These are phyloP conservation scores for Nicotiana benthamiana DNA, from an alignment of 257 asterid genomes.

Conservation along the genomic window DNA sequence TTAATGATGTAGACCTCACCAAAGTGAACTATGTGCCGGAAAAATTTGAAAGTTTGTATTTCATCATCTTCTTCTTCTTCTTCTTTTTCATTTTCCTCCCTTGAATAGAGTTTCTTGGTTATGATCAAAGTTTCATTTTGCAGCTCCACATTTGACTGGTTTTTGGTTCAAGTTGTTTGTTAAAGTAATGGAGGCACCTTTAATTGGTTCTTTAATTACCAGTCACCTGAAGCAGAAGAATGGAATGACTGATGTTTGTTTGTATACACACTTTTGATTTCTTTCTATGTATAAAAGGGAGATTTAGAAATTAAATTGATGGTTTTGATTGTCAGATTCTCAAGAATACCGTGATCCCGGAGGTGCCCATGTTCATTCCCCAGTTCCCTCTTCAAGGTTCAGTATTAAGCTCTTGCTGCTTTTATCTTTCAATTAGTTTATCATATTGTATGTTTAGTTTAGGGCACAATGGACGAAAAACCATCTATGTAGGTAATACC, in stretches of 20 bases:
- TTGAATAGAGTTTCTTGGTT: not conserved
- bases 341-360: conserved; percentile 9
- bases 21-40: not conserved
- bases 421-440: not conserved
- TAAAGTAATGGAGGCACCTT: conserved; percentile 2
- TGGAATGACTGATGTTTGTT: conserved; percentile 4
- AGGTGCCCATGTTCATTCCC: conserved; percentile 15
- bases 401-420: not conserved
- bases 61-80: not conserved
- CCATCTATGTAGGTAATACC: not conserved
- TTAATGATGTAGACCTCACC: conserved; percentile 6
- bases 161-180: conserved; percentile 7
- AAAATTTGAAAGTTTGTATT: not conserved
- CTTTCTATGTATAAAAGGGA: not conserved
- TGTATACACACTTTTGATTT: not conserved
- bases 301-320: not conserved
- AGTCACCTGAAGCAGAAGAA: conserved; percentile 5
- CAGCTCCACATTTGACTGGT: conserved; percentile 15
- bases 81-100: not conserved
- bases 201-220: not conserved
- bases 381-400: conserved; percentile 11
- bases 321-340: conserved; percentile 4
- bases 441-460: not conserved
- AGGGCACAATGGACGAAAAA: not conserved
- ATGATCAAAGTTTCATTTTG: not conserved